Conservation (phyloP, 208 protist species). For the Trypanosoma avium region DNA sequence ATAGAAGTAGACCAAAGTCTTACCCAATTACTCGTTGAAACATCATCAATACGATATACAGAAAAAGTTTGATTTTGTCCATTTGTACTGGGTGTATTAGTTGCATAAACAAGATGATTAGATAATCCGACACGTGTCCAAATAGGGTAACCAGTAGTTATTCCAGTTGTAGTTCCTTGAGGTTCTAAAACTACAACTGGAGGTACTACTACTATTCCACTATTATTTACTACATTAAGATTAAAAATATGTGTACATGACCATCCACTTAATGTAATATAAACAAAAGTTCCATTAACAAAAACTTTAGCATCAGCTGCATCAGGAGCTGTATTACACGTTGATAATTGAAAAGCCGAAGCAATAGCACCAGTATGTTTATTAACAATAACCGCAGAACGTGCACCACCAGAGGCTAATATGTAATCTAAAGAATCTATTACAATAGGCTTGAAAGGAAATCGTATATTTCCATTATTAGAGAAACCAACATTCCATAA, state of each 20-base stretch:
- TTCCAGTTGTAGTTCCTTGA: background rate
- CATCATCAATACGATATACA: conserved; percentile 18
- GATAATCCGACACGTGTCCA: conserved; percentile 1
- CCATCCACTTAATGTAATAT: conserved; percentile 15
- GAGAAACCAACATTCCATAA: conserved; percentile 18
- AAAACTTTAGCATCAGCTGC: background rate
- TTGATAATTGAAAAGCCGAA: background rate
- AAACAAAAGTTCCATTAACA: conserved; percentile 25
- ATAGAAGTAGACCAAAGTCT: conserved; percentile 1
- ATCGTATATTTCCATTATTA: background rate
- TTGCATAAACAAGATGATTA: conserved; percentile 16
- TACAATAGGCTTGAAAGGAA: conserved; percentile 19
- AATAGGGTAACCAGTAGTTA: conserved; percentile 1
- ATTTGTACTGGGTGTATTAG: background rate
- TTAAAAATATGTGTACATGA: conserved; percentile 23
- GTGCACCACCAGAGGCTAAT: conserved; percentile 20
- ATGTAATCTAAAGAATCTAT: conserved; percentile 11
- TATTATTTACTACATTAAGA: conserved; percentile 3
- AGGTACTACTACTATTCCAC: background rate
- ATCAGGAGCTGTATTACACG: conserved; percentile 4
- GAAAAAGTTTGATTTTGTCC: conserved; percentile 8
- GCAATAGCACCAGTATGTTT: conserved; percentile 17
- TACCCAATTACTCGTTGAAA: background rate
- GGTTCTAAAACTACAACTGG: conserved; percentile 8
- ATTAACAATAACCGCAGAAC: conserved; percentile 13